Percentiles rank a stretch among this genome's conserved stretches.
Conservation (phyloP, 768 basidiomycete genomes). For the Cyathus striatus region DNA sequence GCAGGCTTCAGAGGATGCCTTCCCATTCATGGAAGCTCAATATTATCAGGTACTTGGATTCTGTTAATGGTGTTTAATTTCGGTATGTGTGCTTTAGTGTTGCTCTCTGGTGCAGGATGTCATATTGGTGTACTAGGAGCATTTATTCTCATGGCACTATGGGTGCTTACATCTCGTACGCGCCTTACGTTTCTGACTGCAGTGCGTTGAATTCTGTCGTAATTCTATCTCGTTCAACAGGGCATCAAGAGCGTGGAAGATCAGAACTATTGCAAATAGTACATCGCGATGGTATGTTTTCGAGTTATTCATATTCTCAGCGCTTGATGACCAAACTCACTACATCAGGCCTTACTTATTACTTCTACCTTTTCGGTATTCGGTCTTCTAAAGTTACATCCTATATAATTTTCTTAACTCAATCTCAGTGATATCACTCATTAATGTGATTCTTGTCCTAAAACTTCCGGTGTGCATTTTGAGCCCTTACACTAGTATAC, state of each 20-base stretch:
- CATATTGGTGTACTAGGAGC: not conserved
- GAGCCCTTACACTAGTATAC: not conserved
- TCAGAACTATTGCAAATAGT: not conserved
- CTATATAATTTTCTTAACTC: not conserved
- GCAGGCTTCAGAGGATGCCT: no score
- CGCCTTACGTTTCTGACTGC: not conserved
- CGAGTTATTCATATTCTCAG: no score
- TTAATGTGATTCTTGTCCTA: not conserved
- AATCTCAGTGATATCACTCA: not conserved
- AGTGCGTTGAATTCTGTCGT: not conserved
- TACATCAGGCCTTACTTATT: not conserved
- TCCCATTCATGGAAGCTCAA: no score
- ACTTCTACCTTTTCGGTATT: not conserved
- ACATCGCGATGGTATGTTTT: not conserved
- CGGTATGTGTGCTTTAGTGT: not conserved
- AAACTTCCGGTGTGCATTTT: not conserved
- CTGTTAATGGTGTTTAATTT: not conserved
- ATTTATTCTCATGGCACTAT: not conserved
- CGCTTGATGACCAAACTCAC: not conserved
- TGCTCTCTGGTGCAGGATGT: not conserved
- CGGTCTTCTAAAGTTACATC: not conserved
- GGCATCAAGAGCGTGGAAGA: not conserved
- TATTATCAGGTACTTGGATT: not conserved
- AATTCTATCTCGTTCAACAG: no score
- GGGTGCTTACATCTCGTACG: not conserved